Conservation (phyloP, 768 basidiomycete species). For the Suillus plorans region DNA sequence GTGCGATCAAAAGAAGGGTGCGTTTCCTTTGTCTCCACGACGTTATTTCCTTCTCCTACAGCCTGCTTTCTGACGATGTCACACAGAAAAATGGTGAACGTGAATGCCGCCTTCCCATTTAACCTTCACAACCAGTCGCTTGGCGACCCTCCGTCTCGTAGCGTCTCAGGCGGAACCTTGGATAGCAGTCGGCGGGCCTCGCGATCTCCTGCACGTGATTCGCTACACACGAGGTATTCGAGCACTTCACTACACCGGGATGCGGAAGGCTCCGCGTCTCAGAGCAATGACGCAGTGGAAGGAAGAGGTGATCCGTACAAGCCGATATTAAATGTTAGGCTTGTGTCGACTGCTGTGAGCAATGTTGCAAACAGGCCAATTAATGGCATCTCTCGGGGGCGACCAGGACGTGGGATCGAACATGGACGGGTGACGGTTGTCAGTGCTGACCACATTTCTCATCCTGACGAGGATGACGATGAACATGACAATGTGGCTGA, state of each 20-base stretch:
- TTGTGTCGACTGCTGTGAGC: slow-evolving; percentile 14
- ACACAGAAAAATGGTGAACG: slow-evolving; percentile 69
- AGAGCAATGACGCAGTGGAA: slow-evolving; percentile 1
- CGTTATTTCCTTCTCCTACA: not conserved
- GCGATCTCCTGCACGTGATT: slow-evolving; percentile 16
- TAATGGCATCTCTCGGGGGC: slow-evolving; percentile 21
- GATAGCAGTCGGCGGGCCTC: slow-evolving; percentile 21
- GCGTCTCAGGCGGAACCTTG: slow-evolving; percentile 33
- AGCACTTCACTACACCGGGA: slow-evolving; percentile 22
- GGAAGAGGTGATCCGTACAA: slow-evolving; percentile 2
- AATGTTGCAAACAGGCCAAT: slow-evolving; percentile 6
- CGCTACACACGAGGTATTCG: slow-evolving; percentile 23
- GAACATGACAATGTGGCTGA: slow-evolving; percentile 6
- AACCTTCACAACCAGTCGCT: slow-evolving; percentile 48
- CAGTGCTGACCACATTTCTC: not conserved
- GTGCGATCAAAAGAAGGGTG: slow-evolving; percentile 64
- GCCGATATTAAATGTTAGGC: slow-evolving; percentile 25
- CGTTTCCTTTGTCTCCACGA: slow-evolving; percentile 18
- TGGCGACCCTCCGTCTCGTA: slow-evolving; percentile 30
- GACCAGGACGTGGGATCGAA: slow-evolving; percentile 18
- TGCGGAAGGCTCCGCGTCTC: slow-evolving; percentile 17
- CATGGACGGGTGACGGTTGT: slow-evolving; percentile 5
- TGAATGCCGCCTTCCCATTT: slow-evolving; percentile 60
- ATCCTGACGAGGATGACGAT: not conserved
- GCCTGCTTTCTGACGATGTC: slow-evolving; percentile 3